Base-by-base conservation (phyloP, 345 rosid species). In the Luvunga scandens region DNA sequence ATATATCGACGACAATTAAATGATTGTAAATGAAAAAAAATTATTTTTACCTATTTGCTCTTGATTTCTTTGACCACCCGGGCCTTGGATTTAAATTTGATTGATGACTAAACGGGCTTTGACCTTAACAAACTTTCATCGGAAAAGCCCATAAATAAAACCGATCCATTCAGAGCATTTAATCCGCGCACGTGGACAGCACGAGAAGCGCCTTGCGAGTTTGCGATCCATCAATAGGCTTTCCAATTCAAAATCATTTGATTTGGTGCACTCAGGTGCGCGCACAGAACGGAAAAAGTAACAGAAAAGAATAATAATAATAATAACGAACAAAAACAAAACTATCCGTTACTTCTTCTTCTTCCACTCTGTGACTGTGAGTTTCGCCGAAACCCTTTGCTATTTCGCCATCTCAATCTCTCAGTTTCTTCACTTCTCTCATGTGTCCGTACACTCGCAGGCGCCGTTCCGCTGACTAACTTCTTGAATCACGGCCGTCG, bases 311-410 rank as follows among this genome's bases (percentile, higher is more conserved):
- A 53, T 27, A 73, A 61, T 28, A 45, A 61, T 28, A 45, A 63
- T 22, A 69, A 80, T 61, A 39, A 72, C 68, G 28, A 69, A 62
- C 78, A 76, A 67, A 62, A 55, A 69, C 34, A 62, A 62, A 83
- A 76, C 56, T 85, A 87, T 89, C 89, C 91, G 91, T 89, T 85
- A 79, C 81, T 31, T 79, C 33, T 31, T 27, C 65, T 45, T 12
- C 61, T 30, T 62, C 71, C 57, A 66, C 36, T 61, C 36, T 6
- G 18, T 45, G 18, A 45, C 50, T 72, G 6, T 1, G 13, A 30
- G n/a, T 16, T 72, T 27, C 65, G 21, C 24, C 42, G 8, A 65
- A 66, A 53, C 55, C 73, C 80, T 69, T 39, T 12, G 66, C 25
- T 45, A 10, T 5, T 45, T 24, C 30, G 38, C 31, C 33, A 5